Evolutionary conservation across 345 rosid species (phyloP), one percentile per base, ranked within the genome.

Genomic region (Corymbia maculata): DNA sequence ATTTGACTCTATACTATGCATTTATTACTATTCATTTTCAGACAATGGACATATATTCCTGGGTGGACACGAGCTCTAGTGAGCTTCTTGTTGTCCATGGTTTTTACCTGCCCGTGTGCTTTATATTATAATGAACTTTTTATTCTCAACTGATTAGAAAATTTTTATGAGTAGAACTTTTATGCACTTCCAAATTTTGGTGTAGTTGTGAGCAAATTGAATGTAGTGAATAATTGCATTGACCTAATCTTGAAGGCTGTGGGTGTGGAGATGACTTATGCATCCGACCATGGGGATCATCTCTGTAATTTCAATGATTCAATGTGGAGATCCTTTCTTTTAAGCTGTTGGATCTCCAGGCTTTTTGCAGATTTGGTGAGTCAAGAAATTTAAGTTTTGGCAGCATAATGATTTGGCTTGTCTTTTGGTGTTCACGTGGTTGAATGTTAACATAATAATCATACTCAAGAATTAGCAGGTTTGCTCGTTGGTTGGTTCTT

Each of bases 381-480:
- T 59, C 64, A 79, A 26, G 61, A 51, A 42, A 30, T 64, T 50
- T 53, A 16, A 45, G 86, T 59, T 85, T 57, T 53, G 28, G 52
- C 45, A 75, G 84, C 49, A 19, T 75, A 75, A 75, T 85, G 86
- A 53, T 52, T 85, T n/a, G 57, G 59, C 86, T 85, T 51, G 86
- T 85, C 19, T 32, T 85, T 52, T 32, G 11, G 47, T 32, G 53
- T 51, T 19, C 22, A 52, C 3, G 3, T 51, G 28, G 52, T 85
- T 85, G 84, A 13, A 45, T 51, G 22, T 85, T 85, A 30, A 85
- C n/a, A 36, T 85, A 36, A 52, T 85, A n/a, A 9, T 85, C 84
- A 30, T 30, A 57, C 50, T 32, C n/a, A 42, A 49, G 88, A 45
- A 24, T 26, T 64, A 70, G 91, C 93, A 94, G 94, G 92, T 85